phyloP scores from a whole-genome alignment of 345 rosid species.

The Excoecaria cochinchinensis region DNA sequence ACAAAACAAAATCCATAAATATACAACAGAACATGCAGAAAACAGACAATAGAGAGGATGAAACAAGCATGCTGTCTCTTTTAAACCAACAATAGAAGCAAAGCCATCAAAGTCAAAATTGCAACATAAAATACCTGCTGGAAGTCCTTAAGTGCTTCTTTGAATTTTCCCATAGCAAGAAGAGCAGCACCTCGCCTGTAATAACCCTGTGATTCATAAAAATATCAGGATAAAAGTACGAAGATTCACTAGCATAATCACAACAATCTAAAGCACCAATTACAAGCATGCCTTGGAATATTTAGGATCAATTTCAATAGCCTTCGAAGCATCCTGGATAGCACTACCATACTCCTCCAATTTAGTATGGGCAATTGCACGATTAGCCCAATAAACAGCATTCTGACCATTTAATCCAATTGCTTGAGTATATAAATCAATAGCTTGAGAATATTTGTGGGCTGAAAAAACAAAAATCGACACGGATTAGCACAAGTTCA shows the following conservation, averaged over 20 bases:
- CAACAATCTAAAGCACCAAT: not conserved
- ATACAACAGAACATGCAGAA: not conserved
- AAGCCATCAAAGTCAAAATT: not conserved
- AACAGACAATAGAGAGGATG: not conserved
- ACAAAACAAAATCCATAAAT: not conserved
- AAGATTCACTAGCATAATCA: not conserved
- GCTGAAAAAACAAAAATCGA: constrained; percentile 40
- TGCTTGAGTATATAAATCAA: constrained; percentile 82
- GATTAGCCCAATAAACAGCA: constrained; percentile 97
- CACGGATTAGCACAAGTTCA: not conserved
- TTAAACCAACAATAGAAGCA: not conserved
- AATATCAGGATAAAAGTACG: not conserved
- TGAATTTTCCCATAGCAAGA: constrained; percentile 96
- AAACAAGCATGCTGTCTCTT: not conserved
- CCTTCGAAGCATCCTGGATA: constrained; percentile 87
- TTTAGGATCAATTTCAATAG: constrained; percentile 78
- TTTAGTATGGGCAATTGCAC: constrained; percentile 89
- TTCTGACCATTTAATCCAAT: constrained; percentile 58
- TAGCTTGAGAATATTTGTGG: constrained; percentile 70
- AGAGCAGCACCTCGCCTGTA: constrained; percentile 95
- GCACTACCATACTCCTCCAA: constrained; percentile 99
- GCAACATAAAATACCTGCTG: constrained; percentile 61
- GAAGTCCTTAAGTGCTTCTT: constrained; percentile 93
- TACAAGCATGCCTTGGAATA: constrained; percentile 59
- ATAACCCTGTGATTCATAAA: constrained; percentile 58